phyloP scores from a whole-genome alignment of 192 early-diverging fungal species.

The Allomyces arbusculus region DNA sequence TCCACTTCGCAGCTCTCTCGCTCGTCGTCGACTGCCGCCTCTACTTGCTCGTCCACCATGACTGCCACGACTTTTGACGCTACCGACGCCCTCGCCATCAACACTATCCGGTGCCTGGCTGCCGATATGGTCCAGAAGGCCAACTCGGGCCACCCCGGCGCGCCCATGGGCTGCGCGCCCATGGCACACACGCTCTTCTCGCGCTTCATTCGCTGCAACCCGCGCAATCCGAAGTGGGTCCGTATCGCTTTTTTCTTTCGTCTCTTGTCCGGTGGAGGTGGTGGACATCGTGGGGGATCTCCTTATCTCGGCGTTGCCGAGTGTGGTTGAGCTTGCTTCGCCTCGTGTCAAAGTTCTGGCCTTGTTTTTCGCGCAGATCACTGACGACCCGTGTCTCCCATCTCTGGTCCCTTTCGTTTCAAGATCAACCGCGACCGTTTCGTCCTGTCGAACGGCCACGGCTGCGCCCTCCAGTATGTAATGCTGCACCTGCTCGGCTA shows the following conservation, averaged over 20 bases:
- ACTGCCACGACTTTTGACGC: slow-evolving; percentile 3
- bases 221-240: slow-evolving; percentile 75
- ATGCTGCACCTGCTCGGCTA: slow-evolving; percentile 75
- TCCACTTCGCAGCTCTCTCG: no score
- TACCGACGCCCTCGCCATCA: slow-evolving; percentile 41
- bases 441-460: slow-evolving; percentile 94
- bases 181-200: slow-evolving; percentile 80
- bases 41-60: background rate
- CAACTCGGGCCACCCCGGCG: slow-evolving; percentile 90
- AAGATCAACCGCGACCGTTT: slow-evolving; percentile 88
- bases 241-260: slow-evolving; percentile 2
- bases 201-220: slow-evolving; percentile 62
- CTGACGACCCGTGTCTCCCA: no score
- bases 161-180: slow-evolving; percentile 93
- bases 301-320: no score
- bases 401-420: background rate
- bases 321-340: no score
- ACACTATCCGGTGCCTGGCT: slow-evolving; percentile 76
- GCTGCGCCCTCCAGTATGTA: slow-evolving; percentile 79
- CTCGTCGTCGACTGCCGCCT: no score
- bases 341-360: no score
- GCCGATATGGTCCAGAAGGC: slow-evolving; percentile 73
- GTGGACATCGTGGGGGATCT: no score
- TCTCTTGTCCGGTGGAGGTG: background rate
- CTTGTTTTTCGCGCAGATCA: no score